Evolutionary conservation across 768 basidiomycete genomes (phyloP), one percentile per base, ranked within the genome.

Genomic region (Rhizopogon vesiculosus): DNA sequence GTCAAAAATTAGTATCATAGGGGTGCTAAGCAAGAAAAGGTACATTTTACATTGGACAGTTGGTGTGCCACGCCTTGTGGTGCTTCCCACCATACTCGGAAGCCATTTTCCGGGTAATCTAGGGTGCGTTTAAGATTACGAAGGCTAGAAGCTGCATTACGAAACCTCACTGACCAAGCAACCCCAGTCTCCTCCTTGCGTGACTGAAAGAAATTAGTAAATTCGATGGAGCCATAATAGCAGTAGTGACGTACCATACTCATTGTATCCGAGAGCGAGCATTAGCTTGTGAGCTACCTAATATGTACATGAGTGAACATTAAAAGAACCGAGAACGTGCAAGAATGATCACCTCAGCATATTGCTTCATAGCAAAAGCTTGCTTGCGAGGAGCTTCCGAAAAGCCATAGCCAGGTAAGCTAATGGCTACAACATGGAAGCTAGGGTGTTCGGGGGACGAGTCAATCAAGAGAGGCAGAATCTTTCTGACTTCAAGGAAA

Each of bases 341-440:
- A 13, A 0, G 19, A 25, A 10, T 12, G 56, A 53, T 31, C 44
- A 79, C 84, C 68, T 86, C 81, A 1, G 83, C 82, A 48, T 79
- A 83, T 45, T 85, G 82, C n/a, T 64, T 56, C 0, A 68, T 42
- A 7, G 59, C 61, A 56, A 86, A 86, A 0, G 82, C 82, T 55
- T 73, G 73, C 63, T 78, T 78, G 45, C 64, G 79, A 1, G 81
- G 79, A 0, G 77, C 80, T 43, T 82, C 76, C 0, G 85, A 85
- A 66, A 84, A 86, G 0, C 82, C 84, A 65, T 69, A 31, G 31
- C 31, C 31, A 31, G 31, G 31, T 31, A 31, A 31, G 7, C 31
- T 31, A 31, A 31, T 31, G 86, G 79, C 79, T 0, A 87, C 82
- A 18, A 87, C 81, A 58, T 86, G 82, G 64, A 87, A 87, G 49